phyloP scores from a whole-genome alignment of 2,329 filamentous ascomycete species.

The Fusarium scirpi region DNA sequence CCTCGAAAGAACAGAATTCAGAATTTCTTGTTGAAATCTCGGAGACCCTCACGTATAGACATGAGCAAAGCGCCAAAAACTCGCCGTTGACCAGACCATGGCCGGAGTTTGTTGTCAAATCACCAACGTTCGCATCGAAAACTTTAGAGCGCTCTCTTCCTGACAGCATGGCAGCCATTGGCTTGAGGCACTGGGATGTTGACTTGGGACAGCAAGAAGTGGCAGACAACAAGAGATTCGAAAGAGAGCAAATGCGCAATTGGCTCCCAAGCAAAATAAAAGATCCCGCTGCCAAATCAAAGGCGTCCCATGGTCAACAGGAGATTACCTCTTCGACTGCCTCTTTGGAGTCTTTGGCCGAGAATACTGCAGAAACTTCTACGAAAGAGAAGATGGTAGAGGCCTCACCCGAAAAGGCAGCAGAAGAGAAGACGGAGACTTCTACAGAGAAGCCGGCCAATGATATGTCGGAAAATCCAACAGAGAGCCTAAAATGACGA shows the following conservation, averaged over 20 bases:
- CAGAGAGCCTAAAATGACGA: neutral
- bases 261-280: conserved; percentile 36
- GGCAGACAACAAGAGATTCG: conserved; percentile 11
- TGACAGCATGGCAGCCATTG: conserved; percentile 52
- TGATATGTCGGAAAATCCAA: neutral
- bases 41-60: conserved; percentile 54
- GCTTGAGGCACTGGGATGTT: conserved; percentile 59
- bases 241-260: conserved; percentile 27
- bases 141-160: conserved; percentile 57
- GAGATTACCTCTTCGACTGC: neutral
- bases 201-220: conserved; percentile 40
- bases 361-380: neutral
- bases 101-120: conserved; percentile 52
- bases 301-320: neutral
- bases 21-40: conserved; percentile 60
- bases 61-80: conserved; percentile 52
- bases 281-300: neutral
- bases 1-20: conserved; percentile 36
- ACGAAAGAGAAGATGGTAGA: neutral
- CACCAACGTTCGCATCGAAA: conserved; percentile 53
- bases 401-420: no score
- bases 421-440: neutral
- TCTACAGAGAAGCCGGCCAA: neutral
- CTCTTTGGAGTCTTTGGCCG: neutral
- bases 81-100: conserved; percentile 57